Conservation (phyloP, 2,329 filamentous ascomycete genomes). For the Alternaria triticina region DNA sequence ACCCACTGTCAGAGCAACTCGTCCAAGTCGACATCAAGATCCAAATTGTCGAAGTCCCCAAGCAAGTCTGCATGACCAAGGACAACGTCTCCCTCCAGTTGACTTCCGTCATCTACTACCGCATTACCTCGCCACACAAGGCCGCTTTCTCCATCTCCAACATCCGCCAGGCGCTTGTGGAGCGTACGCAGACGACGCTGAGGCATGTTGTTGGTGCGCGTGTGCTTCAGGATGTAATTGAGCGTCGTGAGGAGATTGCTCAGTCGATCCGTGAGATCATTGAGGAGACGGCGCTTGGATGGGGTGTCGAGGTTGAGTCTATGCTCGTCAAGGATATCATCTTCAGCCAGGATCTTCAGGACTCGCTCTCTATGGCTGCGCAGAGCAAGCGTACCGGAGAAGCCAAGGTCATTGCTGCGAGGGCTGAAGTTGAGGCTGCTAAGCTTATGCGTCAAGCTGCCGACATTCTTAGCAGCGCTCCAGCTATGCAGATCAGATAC, state of each 20-base stretch:
- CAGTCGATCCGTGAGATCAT: slow-evolving; percentile 96
- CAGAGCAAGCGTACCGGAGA: slow-evolving; percentile 99
- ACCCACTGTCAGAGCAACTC: slow-evolving; percentile 88
- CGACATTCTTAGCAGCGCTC: slow-evolving; percentile 81
- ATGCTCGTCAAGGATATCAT: slow-evolving; percentile 99
- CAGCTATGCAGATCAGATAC: slow-evolving; percentile 81
- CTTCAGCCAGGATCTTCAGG: slow-evolving; percentile 93
- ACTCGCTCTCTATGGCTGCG: slow-evolving; percentile 95
- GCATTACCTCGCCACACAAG: slow-evolving; percentile 94
- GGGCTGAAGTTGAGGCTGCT: slow-evolving; percentile 94
- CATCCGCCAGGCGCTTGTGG: slow-evolving; percentile 92
- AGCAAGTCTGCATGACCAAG: slow-evolving; percentile 99
- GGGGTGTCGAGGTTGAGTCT: slow-evolving; percentile 95
- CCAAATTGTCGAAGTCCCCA: slow-evolving; percentile 94
- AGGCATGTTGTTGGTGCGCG: slow-evolving; percentile 96
- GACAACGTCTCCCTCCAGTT: slow-evolving; percentile 95
- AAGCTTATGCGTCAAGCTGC: slow-evolving; percentile 69
- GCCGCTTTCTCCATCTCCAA: slow-evolving; percentile 96
- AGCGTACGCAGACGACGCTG: slow-evolving; percentile 96
- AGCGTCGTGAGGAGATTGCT: slow-evolving; percentile 96
- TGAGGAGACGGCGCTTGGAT: slow-evolving; percentile 89
- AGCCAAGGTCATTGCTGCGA: slow-evolving; percentile 96
- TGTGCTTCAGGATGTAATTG: slow-evolving; percentile 96
- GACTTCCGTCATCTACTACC: slow-evolving; percentile 98
- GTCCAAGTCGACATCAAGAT: slow-evolving; percentile 98